Evolutionary conservation across 2,329 filamentous ascomycete species (phyloP), one percentile per base, ranked within the genome.

Genomic region (Pyricularia grisea): DNA sequence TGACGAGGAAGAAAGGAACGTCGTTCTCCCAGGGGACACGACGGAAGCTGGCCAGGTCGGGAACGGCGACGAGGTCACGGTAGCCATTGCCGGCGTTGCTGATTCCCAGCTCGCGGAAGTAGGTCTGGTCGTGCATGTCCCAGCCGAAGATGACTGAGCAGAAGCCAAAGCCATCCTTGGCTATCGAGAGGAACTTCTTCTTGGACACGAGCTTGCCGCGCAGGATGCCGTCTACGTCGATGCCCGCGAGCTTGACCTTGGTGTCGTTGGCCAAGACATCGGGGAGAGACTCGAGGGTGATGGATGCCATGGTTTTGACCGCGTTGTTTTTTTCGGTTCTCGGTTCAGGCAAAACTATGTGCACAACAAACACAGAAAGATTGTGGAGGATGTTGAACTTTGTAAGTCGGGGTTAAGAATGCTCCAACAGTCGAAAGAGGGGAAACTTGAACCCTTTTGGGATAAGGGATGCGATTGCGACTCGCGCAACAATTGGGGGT

Each of bases 61-160:
- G 90, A 55, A 94, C 82, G 17, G 94, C 93, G 67, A 97, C 85
- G 63, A 97, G 81, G 78, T 97, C 94, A 72, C 90, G 87, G 79
- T 97, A 97, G 63, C 93, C 93, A 77, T 97, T 97, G 75, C 92
- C 90, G 73, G 92, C 91, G 81, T 97, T 97, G 80, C 92, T 95
- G 78, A 97, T 90, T 75, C 87, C 87, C 72, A 97, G 86, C 80
- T 97, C 93, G 74, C 86, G 88, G 77, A 92, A 90, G 79, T 97
- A 97, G 12, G 92, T 96, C 81, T 88, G 85, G 76, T 97, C 94
- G 79, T 97, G 93, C 92, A 97, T 97, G 79, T 97, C 93, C 94
- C 94, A 97, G 77, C 94, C 93, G 75, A 97, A 97, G 72, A 97
- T 88, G 73, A 97, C 93, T 25, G 92, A 95, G 83, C 94, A 97